Conservation (phyloP, 2,329 filamentous ascomycete species). For the Pseudogymnoascus sp. region DNA sequence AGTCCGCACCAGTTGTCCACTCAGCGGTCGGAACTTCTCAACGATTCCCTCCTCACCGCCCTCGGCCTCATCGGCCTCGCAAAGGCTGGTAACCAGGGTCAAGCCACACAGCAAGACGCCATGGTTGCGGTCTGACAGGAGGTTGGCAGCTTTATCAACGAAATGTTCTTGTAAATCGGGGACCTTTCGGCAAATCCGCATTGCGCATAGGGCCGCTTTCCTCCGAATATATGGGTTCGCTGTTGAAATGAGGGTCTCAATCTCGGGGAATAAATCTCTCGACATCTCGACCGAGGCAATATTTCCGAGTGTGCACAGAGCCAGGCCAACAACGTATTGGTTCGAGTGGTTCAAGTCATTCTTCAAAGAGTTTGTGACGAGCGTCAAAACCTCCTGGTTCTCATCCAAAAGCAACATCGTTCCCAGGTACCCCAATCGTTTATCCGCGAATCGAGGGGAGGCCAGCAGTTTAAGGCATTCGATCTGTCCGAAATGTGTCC, state of each 20-base stretch:
- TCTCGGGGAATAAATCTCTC: conserved; percentile 89
- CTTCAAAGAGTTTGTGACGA: conserved; percentile 96
- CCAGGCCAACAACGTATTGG: conserved; percentile 95
- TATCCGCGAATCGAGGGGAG: conserved; percentile 95
- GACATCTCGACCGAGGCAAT: conserved; percentile 99
- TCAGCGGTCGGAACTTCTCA: conserved; percentile 81
- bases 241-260: conserved; percentile 84
- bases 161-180: conserved; percentile 97
- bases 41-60: conserved; percentile 83
- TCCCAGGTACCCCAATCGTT: conserved; percentile 87
- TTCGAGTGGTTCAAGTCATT: conserved; percentile 97
- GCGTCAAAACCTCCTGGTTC: conserved; percentile 94
- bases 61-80: conserved; percentile 89
- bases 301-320: conserved; percentile 91
- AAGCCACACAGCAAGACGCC: conserved; percentile 89
- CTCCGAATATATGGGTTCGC: conserved; percentile 97
- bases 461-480: conserved; percentile 97
- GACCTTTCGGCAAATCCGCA: conserved; percentile 97
- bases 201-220: conserved; percentile 96
- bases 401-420: conserved; percentile 95
- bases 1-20: conserved; percentile 79
- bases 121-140: conserved; percentile 89
- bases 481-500: conserved; percentile 98
- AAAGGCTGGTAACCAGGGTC: conserved; percentile 84
- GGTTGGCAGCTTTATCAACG: conserved; percentile 79